Conservation (phyloP, 176 grass and related monocot genomes). For the Typha latifolia region DNA sequence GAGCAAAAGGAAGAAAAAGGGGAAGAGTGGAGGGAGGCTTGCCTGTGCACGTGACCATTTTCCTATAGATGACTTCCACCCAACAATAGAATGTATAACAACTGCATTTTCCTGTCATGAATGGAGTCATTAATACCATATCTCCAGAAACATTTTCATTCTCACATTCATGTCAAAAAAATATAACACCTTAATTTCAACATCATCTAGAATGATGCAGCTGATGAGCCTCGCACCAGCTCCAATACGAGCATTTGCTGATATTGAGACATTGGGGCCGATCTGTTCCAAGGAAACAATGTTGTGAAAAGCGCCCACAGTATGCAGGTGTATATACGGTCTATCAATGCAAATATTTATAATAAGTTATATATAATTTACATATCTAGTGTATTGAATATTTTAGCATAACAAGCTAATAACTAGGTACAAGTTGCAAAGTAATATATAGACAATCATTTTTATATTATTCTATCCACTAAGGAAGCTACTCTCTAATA, state of each 20-base stretch:
- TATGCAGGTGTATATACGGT: too few species aligned
- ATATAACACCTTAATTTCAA: constrained; percentile 90
- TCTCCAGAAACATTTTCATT: not conserved
- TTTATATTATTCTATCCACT: too few species aligned
- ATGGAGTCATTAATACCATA: constrained; percentile 8
- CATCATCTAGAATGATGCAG: constrained; percentile 96
- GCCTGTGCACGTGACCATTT: constrained; percentile 99
- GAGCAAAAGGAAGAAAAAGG: constrained; percentile 1
- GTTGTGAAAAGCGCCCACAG: not conserved
- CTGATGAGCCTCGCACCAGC: constrained; percentile 91
- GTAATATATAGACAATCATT: too few species aligned
- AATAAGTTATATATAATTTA: too few species aligned
- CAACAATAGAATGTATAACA: constrained; percentile 96
- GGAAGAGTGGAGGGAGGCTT: constrained; percentile 16
- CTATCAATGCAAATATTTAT: too few species aligned
- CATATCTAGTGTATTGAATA: too few species aligned
- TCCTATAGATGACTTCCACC: constrained; percentile 91
- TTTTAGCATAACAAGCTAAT: too few species aligned
- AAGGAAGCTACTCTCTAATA: too few species aligned
- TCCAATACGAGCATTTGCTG: constrained; percentile 95
- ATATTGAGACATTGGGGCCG: constrained; percentile 98
- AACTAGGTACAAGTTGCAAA: too few species aligned
- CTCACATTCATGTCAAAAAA: not conserved
- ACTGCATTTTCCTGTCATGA: constrained; percentile 89
- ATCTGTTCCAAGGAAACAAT: constrained; percentile 41